A percentile compares a stretch with the other conserved stretches of the same genome.
Evolutionary conservation across 352 stramenopile species (phyloP).

Genomic region (Pythium guiyangense): DNA sequence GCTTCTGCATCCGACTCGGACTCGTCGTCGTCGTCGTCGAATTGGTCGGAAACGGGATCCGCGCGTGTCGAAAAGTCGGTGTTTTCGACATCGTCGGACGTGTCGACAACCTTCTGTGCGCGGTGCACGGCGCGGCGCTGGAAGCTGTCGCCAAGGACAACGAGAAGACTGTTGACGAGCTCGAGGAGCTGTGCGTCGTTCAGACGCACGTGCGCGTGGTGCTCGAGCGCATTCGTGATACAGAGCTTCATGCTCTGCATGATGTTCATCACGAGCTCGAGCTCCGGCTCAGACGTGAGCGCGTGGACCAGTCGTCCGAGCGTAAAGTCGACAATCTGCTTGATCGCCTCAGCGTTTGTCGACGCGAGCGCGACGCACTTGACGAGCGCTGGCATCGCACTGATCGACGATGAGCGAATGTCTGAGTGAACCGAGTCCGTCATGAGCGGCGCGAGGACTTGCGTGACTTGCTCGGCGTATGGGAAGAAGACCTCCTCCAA

Average conservation of each 20-base stretch:
- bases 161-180: constrained; percentile 63
- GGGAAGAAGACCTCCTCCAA: constrained; percentile 85
- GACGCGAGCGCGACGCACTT: constrained; percentile 64
- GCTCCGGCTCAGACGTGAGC: constrained; percentile 74
- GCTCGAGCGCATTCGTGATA: constrained; percentile 37
- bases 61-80: not conserved
- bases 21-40: constrained; percentile 36
- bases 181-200: constrained; percentile 75
- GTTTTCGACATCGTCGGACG: constrained; percentile 12
- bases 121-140: constrained; percentile 64
- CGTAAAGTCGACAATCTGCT: constrained; percentile 84
- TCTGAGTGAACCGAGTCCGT: constrained; percentile 84
- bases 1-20: constrained; percentile 45
- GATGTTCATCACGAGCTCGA: constrained; percentile 82
- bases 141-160: constrained; percentile 79
- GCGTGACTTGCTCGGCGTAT: constrained; percentile 81
- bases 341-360: constrained; percentile 44
- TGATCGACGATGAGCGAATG: constrained; percentile 72
- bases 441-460: constrained; percentile 73
- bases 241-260: constrained; percentile 85
- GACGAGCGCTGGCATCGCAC: constrained; percentile 74
- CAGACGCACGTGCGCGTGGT: constrained; percentile 39
- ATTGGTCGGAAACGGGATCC: constrained; percentile 4
- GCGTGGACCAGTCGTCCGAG: constrained; percentile 73
- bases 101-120: constrained; percentile 19